Percentiles rank a stretch among this genome's conserved stretches.
These are phyloP conservation scores for Ophiostoma sp. DNA, from an alignment of 2,329 filamentous ascomycete species.

Conservation along the genomic window DNA sequence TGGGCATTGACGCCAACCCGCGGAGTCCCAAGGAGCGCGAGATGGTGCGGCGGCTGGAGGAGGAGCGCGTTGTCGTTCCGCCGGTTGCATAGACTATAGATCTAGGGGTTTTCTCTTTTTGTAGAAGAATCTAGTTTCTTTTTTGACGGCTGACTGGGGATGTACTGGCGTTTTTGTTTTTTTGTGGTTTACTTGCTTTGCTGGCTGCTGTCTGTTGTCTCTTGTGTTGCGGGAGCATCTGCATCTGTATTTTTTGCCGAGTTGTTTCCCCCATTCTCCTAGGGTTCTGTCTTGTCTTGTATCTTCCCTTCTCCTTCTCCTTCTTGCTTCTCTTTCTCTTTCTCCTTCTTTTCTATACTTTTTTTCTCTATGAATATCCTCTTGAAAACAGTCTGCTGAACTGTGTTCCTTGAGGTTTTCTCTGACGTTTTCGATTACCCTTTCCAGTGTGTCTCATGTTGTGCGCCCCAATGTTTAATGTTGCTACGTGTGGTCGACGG, in stretches of 20 bases:
- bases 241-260: neutral
- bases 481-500: neutral
- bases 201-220: neutral
- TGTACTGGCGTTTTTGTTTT: neutral
- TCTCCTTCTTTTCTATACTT: neutral
- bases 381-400: neutral
- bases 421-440: neutral
- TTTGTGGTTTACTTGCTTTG: neutral
- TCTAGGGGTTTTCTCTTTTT: neutral
- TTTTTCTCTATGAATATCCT: neutral
- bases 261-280: neutral
- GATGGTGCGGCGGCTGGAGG: constrained; percentile 45
- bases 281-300: neutral
- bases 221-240: neutral
- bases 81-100: constrained; percentile 17
- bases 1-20: constrained; percentile 56
- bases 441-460: constrained; percentile 7
- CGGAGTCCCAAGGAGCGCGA: constrained; percentile 54
- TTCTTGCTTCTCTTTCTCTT: neutral
- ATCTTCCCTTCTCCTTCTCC: neutral
- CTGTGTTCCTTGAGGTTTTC: neutral
- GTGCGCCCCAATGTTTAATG: neutral
- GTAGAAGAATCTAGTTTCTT: neutral
- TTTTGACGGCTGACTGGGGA: neutral
- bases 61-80: constrained; percentile 35